These are phyloP conservation scores for Amphichorda felina DNA, from an alignment of 2,329 filamentous ascomycete species.

Conservation along the genomic window DNA sequence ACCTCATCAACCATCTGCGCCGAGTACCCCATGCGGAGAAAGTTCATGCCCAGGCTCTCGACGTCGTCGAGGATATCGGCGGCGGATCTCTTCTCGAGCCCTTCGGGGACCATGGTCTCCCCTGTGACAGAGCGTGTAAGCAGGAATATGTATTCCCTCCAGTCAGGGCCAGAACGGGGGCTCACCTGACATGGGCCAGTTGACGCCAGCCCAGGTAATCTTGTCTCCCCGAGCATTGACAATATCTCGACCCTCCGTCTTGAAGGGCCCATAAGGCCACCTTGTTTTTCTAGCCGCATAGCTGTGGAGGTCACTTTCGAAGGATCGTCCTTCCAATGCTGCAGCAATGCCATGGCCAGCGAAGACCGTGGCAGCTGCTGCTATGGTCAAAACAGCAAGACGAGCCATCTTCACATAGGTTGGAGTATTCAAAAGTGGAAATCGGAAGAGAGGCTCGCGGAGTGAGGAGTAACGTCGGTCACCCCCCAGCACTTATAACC, in stretches of 20 bases:
- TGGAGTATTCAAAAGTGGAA: too few species aligned
- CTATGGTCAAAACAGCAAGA: background rate
- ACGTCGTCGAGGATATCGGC: constrained; percentile 34
- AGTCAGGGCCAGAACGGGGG: background rate
- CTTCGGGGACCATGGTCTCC: constrained; percentile 44
- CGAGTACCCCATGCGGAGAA: constrained; percentile 42
- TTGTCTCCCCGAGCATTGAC: constrained; percentile 22
- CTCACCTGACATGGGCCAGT: constrained; percentile 8
- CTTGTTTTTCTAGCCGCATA: constrained; percentile 2
- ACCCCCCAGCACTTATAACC: too few species aligned
- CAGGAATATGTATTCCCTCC: background rate
- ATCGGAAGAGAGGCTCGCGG: too few species aligned
- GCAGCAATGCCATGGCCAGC: background rate
- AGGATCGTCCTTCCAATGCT: constrained; percentile 1
- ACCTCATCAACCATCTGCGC: constrained; percentile 43
- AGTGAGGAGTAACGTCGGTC: too few species aligned
- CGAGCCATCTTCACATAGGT: background rate
- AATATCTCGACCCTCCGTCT: constrained; percentile 22
- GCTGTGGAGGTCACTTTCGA: constrained; percentile 1
- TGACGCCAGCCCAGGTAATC: constrained; percentile 18
- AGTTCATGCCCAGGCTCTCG: constrained; percentile 39
- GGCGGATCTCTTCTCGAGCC: constrained; percentile 39
- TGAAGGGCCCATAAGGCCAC: constrained; percentile 24
- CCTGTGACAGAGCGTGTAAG: constrained; percentile 13
- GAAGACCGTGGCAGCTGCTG: background rate